phyloP scores from a whole-genome alignment of 768 basidiomycete genomes.

The Daedaleopsis sinensis region DNA sequence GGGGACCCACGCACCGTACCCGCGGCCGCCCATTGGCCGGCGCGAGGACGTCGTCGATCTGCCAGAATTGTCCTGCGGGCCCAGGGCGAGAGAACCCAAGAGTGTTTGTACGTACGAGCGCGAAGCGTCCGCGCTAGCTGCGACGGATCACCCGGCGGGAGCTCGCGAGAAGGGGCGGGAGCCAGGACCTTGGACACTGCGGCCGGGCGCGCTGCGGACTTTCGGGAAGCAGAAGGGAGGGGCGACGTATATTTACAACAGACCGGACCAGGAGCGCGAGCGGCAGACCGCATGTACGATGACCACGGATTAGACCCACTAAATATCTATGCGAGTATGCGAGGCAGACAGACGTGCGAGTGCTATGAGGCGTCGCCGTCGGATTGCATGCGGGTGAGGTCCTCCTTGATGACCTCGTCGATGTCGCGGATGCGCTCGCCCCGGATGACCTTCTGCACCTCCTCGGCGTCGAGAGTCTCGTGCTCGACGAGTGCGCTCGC shows the following conservation, averaged over 20 bases:
- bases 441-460: constrained; percentile 83
- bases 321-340: background rate
- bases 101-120: no score
- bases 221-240: background rate
- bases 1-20: background rate
- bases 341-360: background rate
- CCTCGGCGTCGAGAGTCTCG: constrained; percentile 87
- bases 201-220: background rate
- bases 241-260: constrained; percentile 20
- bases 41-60: background rate
- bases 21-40: background rate
- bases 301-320: constrained; percentile 8
- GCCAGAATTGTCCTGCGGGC: background rate
- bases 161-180: background rate
- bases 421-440: constrained; percentile 80
- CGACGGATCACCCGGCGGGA: background rate
- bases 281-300: constrained; percentile 12
- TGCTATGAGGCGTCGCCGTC: constrained; percentile 19
- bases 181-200: background rate
- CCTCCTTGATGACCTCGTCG: constrained; percentile 65
- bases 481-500: constrained; percentile 92
- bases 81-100: no score
- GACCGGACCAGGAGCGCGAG: constrained; percentile 13
- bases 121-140: background rate
- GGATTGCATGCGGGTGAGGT: constrained; percentile 35